phyloP scores from a whole-genome alignment of 257 asterid genomes.

The Solanum habrochaites region DNA sequence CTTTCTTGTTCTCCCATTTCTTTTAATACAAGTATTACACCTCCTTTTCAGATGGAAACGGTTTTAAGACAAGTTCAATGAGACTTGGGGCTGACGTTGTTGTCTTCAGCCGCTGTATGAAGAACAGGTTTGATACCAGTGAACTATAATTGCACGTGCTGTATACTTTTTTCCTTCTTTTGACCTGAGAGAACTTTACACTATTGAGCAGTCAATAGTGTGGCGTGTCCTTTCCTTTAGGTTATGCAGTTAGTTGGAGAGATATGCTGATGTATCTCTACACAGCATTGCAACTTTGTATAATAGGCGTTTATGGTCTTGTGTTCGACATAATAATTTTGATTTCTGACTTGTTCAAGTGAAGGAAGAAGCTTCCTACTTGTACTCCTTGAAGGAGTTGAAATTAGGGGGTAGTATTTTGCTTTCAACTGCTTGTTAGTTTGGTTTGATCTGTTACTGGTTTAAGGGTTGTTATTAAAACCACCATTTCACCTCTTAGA shows the following conservation, averaged over 20 bases:
- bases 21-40: conserved; percentile 1
- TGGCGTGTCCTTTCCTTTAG: neutral
- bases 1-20: neutral
- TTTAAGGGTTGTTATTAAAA: neutral
- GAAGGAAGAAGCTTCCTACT: neutral
- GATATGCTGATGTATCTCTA: neutral
- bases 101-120: conserved; percentile 63
- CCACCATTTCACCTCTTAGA: neutral
- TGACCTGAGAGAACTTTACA: neutral
- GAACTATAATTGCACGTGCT: neutral
- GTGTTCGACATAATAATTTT: neutral
- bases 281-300: neutral
- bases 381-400: neutral
- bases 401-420: neutral
- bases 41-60: conserved; percentile 80
- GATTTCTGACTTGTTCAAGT: neutral
- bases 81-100: conserved; percentile 91
- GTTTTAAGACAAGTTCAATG: conserved; percentile 95
- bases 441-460: neutral
- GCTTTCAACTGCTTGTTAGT: neutral
- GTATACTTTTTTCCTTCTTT: neutral
- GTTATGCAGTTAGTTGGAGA: neutral
- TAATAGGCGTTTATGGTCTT: neutral
- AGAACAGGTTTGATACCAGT: conserved; percentile 33
- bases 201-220: neutral